A percentile compares a stretch with the other conserved stretches of the same genome.
These are phyloP conservation scores for Ricinus communis DNA, from an alignment of 345 rosid species.

Conservation along the genomic window DNA sequence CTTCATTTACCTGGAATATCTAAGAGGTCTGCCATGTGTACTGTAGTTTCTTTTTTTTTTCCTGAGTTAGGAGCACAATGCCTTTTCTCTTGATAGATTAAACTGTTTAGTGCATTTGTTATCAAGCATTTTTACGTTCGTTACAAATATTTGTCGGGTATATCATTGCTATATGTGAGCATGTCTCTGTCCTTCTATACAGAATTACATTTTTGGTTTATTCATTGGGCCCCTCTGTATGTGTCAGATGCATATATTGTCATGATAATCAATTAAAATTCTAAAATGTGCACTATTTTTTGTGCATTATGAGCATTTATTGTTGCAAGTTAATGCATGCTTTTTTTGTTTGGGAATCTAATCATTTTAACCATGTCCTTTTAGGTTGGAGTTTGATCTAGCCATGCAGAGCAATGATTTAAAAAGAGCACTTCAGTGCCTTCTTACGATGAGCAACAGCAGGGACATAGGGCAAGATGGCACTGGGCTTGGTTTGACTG, in stretches of 20 bases:
- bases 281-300: not conserved
- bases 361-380: conserved; percentile 12
- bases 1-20: conserved; percentile 99
- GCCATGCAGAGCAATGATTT: conserved; percentile 98
- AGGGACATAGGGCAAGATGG: conserved; percentile 89
- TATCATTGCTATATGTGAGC: not conserved
- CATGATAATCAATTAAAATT: not conserved
- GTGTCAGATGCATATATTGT: not conserved
- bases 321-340: conserved; percentile 6
- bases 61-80: not conserved
- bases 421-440: conserved; percentile 99
- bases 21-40: conserved; percentile 57
- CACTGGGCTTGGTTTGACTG: conserved; percentile 69
- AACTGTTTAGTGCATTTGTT: not conserved
- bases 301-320: conserved; percentile 3
- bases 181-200: not conserved
- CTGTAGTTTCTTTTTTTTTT: not conserved
- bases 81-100: not conserved
- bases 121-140: not conserved
- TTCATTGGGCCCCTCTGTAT: not conserved
- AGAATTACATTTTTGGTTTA: not conserved
- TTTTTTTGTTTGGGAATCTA: not conserved
- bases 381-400: conserved; percentile 93
- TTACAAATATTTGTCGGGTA: not conserved
- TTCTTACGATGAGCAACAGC: conserved; percentile 92